Evolutionary conservation across 108 stramenopile genomes (phyloP), one percentile per base, ranked within the genome.

Genomic region (Discostella stelligeroides): DNA sequence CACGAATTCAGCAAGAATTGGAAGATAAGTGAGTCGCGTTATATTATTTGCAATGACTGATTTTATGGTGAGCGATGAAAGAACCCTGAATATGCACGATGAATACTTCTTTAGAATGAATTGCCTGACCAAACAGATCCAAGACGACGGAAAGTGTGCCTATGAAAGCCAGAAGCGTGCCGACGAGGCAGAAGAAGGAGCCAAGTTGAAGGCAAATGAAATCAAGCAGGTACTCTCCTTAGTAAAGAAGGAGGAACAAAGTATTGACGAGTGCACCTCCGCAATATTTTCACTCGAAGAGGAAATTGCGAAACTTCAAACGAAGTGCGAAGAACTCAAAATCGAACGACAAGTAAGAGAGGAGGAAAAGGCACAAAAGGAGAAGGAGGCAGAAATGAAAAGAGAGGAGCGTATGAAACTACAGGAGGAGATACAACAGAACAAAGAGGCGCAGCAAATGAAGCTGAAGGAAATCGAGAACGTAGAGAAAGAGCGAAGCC

Each of bases 301-400:
- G 30, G 75, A 76, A 58, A 69, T 68, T 37, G 68, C 75, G 7
- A 42, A 63, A 11, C 55, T 76, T 7, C 69, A 69, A 53, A 56
- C 63, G 48, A 58, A 76, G 55, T 76, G 75, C 68, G 68, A 69
- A 58, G 66, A 70, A 29, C 55, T 76, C 28, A 76, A 76, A 54
- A 39, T 76, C 6, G 68, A 76, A 21, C 60, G 61, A 25, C 46
- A 69, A 38, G 68, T 49, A 6, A 41, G 67, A 1, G 50, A 70
- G 46, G 68, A 69, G 27, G 68, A 70, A 40, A 69, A 69, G 15
- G 17, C 34, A 1, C 30, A 64, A 51, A 29, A 68, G 5, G 68
- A 70, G 23, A 68, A 59, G 9, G 18, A 58, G 27, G 75, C 68
- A 1, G 75, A 76, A 23, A 9, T n/a, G 30, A 20, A 45, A 13